Base-by-base conservation (phyloP, 2,329 filamentous ascomycete genomes). In the Botrytis hyacinthi region DNA sequence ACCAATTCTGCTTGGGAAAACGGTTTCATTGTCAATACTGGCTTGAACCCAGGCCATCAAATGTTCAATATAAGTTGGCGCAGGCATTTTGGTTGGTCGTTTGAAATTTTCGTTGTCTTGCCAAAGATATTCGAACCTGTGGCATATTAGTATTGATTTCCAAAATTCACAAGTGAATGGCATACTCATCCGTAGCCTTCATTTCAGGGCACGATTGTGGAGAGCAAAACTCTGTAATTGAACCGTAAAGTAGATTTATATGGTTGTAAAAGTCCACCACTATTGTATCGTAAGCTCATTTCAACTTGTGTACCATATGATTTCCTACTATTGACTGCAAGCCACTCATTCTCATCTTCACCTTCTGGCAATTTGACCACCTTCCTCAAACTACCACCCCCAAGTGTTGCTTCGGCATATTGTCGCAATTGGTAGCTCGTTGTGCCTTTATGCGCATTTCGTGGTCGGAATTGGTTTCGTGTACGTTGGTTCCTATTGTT, bases 261-360 rank as follows among this genome's bases (percentile, higher is more conserved):
- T 99, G 96, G 86, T 99, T 99, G 89, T 99, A 99, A 84, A 99
- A 99, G 84, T 99, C 96, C 85, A 99, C 96, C 86, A 99, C 95
- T 97, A 78, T 69, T n/a, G 29, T 62, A 29, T 32, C 26, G 75
- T 84, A 70, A 84, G 81, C 40, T 68, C 74, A 48, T 60, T 40
- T n/a, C 18, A 42, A 29, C 42, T n/a, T 22, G 46, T 46, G 32
- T 48, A 46, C 10, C 40, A 61, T 57, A 20, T 18, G 26, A 7
- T 40, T 59, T 57, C 78, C 90, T 85, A 97, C 95, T 93, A 84
- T 99, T 99, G 79, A 99, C 96, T 42, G 96, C 96, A 75, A 99
- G 84, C 96, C 96, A 99, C 84, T 99, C 96, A 82, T 98, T 97
- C 84, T 97, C 88, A 81, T 99, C 96, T 82, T 99, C 96, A 74